These are phyloP conservation scores for Blastobotrys ciferrii DNA, from an alignment of 1,139 yeast genomes.

Conservation along the genomic window DNA sequence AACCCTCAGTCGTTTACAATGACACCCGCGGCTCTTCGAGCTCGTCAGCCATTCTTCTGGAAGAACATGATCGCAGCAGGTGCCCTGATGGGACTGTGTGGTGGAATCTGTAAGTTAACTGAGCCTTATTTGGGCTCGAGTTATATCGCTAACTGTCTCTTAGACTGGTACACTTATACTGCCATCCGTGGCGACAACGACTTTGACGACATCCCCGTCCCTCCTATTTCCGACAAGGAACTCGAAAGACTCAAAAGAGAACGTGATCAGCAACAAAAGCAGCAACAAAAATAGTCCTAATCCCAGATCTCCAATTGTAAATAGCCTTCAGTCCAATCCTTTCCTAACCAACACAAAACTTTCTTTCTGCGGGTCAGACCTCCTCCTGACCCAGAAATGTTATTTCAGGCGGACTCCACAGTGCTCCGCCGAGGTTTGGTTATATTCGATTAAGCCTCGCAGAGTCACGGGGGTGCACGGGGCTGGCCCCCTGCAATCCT, in stretches of 20 bases:
- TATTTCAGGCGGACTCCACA: too few species aligned
- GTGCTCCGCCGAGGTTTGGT: too few species aligned
- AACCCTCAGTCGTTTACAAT: slow-evolving; percentile 78
- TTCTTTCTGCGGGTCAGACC: too few species aligned
- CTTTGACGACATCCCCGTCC: slow-evolving; percentile 86
- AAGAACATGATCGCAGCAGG: slow-evolving; percentile 65
- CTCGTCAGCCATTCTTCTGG: slow-evolving; percentile 81
- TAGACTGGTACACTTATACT: slow-evolving; percentile 60
- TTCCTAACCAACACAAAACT: too few species aligned
- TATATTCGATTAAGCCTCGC: too few species aligned
- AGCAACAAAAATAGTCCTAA: not conserved
- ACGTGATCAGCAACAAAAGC: slow-evolving; percentile 10
- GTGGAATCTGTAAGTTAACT: slow-evolving; percentile 58
- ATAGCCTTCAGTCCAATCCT: too few species aligned
- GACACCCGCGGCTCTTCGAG: slow-evolving; percentile 92
- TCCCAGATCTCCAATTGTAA: not conserved
- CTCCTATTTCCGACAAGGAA: slow-evolving; percentile 81
- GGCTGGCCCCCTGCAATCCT: too few species aligned
- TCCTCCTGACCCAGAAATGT: too few species aligned
- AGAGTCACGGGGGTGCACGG: too few species aligned
- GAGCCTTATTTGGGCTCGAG: not conserved
- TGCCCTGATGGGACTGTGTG: slow-evolving; percentile 58
- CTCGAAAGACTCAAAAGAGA: slow-evolving; percentile 53
- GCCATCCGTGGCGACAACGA: slow-evolving; percentile 81
- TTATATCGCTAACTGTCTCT: slow-evolving; percentile 1